These are phyloP conservation scores for Pleurostoma richardsiae DNA, from an alignment of 2,329 filamentous ascomycete genomes.

Conservation along the genomic window DNA sequence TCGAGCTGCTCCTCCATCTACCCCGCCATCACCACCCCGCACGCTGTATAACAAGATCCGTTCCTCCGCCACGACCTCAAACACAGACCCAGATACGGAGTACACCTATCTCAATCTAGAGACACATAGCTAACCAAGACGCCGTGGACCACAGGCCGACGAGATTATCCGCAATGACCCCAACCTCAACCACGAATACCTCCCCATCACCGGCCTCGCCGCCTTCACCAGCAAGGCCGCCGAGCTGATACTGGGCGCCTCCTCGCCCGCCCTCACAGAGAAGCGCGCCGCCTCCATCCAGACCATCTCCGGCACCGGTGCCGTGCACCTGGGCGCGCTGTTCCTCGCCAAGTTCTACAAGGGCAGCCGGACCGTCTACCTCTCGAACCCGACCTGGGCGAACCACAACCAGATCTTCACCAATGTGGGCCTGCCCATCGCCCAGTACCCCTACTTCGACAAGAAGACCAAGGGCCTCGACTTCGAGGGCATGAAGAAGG, in stretches of 20 bases:
- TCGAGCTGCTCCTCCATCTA: not conserved
- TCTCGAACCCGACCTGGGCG: conserved; percentile 94
- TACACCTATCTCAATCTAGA: not conserved
- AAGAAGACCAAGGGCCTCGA: conserved; percentile 85
- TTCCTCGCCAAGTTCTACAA: conserved; percentile 92
- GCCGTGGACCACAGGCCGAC: conserved; percentile 64
- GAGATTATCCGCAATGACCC: conserved; percentile 84
- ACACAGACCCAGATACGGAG: no score
- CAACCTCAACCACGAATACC: conserved; percentile 94
- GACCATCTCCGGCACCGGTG: conserved; percentile 95
- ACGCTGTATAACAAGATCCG: not conserved
- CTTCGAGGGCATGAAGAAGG: conserved; percentile 78
- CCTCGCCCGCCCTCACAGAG: conserved; percentile 77
- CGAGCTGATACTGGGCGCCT: conserved; percentile 77
- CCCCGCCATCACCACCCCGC: conserved; percentile 2
- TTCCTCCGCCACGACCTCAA: not conserved
- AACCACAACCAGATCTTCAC: conserved; percentile 99
- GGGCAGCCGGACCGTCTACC: conserved; percentile 71
- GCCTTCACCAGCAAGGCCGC: conserved; percentile 86
- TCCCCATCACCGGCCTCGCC: conserved; percentile 85
- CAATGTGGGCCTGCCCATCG: conserved; percentile 76
- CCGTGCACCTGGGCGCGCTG: conserved; percentile 85
- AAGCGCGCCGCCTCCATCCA: conserved; percentile 79
- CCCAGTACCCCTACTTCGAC: conserved; percentile 91
- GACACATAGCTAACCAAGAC: conserved; percentile 13